These are phyloP conservation scores for Kodamaea restingae DNA, from an alignment of 805 yeast species.

Conservation along the genomic window DNA sequence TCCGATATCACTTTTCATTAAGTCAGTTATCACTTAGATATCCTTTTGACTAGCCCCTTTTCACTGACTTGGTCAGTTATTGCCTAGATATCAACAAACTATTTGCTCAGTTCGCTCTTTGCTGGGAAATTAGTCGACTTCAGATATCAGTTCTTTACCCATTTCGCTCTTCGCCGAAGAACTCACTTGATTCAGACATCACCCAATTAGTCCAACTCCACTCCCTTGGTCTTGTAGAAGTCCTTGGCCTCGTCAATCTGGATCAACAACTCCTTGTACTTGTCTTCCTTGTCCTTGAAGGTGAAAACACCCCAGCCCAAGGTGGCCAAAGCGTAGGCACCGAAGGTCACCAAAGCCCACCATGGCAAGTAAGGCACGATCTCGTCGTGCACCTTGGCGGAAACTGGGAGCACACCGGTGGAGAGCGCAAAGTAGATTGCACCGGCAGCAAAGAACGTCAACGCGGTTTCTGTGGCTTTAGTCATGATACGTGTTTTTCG, in stretches of 20 bases:
- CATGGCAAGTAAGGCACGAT: slow-evolving; percentile 65
- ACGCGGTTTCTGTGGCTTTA: slow-evolving; percentile 58
- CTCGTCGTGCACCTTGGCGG: slow-evolving; percentile 44
- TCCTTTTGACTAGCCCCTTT: too few relatives aligned
- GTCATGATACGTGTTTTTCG: slow-evolving; percentile 43
- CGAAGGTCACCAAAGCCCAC: slow-evolving; percentile 67
- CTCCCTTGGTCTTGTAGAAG: slow-evolving; percentile 52
- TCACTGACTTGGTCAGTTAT: too few relatives aligned
- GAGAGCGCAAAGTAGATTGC: slow-evolving; percentile 52
- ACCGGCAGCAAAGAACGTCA: slow-evolving; percentile 42
- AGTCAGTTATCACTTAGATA: too few relatives aligned
- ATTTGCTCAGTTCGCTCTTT: too few relatives aligned
- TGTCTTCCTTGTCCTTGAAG: slow-evolving; percentile 67
- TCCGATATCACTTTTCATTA: too few relatives aligned
- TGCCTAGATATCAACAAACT: too few relatives aligned
- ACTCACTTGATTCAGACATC: too few relatives aligned
- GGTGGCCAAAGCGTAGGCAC: slow-evolving; percentile 63
- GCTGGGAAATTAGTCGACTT: too few relatives aligned
- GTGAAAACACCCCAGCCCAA: slow-evolving; percentile 67
- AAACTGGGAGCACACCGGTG: slow-evolving; percentile 52
- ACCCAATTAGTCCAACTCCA: slow-evolving; percentile 45
- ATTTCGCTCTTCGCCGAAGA: too few relatives aligned
- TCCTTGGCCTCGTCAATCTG: slow-evolving; percentile 61
- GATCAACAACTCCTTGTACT: slow-evolving; percentile 55
- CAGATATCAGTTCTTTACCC: too few relatives aligned